phyloP scores from a whole-genome alignment of 2,329 filamentous ascomycete genomes.

The Microcera coccophila region DNA sequence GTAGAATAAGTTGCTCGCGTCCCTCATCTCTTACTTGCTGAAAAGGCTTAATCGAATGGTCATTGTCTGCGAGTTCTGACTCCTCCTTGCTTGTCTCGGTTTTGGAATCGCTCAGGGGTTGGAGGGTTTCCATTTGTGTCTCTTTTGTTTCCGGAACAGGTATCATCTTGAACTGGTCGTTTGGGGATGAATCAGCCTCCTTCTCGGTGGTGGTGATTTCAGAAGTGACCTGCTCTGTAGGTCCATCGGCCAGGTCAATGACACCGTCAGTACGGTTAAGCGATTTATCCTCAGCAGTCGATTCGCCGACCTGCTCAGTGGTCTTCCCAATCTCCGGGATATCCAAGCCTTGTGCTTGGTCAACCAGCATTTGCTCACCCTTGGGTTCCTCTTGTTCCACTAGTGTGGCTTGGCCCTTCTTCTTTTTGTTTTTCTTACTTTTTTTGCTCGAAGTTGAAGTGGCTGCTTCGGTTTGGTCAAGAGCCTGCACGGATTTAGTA shows the following conservation, averaged over 20 bases:
- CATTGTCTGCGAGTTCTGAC: not conserved
- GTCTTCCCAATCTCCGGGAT: not conserved
- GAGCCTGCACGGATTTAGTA: not conserved
- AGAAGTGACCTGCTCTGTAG: no score
- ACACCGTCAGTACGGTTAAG: no score
- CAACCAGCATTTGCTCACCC: not conserved
- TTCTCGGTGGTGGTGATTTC: no score
- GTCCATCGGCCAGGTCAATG: no score
- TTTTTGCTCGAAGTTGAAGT: not conserved
- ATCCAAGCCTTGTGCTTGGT: no score
- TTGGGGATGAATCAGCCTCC: not conserved
- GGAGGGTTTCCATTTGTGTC: not conserved
- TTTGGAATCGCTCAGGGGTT: not conserved
- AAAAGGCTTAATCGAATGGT: not conserved
- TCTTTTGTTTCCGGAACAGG: not conserved
- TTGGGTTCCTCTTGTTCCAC: slow-evolving; percentile 5
- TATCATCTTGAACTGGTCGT: not conserved
- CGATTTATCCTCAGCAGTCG: not conserved
- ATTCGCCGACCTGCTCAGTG: not conserved
- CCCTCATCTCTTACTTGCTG: no score
- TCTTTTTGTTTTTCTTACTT: slow-evolving; percentile 1
- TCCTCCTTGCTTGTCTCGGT: not conserved
- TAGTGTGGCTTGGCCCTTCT: not conserved
- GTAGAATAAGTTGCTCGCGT: not conserved
- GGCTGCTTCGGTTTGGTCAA: not conserved